Percentiles rank a stretch among this genome's conserved stretches.
These are phyloP conservation scores for Chara braunii DNA, from an alignment of 139 green algal species.

Conservation along the genomic window DNA sequence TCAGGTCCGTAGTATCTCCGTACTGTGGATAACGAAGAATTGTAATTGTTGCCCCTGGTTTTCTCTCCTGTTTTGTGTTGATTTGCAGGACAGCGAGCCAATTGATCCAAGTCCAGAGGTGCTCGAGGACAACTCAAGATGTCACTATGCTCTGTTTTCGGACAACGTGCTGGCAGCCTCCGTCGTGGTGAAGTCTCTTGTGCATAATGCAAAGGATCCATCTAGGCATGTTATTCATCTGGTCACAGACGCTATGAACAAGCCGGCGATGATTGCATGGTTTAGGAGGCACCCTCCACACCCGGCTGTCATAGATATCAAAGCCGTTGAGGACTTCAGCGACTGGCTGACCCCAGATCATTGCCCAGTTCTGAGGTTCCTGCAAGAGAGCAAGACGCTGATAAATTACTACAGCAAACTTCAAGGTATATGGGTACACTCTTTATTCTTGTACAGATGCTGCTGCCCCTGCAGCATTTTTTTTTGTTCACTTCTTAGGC, in stretches of 20 bases:
- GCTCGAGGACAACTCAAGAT: background rate
- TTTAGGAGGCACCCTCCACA: conserved; percentile 10
- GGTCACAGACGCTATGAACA: conserved; percentile 25
- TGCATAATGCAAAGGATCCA: conserved; percentile 5
- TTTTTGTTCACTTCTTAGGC: too few relatives aligned
- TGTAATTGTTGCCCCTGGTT: too few relatives aligned
- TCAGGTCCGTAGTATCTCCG: too few relatives aligned
- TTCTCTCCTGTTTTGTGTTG: too few relatives aligned
- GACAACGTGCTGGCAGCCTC: conserved; percentile 28
- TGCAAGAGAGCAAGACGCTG: background rate
- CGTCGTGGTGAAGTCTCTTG: conserved; percentile 14
- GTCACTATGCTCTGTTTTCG: conserved; percentile 32
- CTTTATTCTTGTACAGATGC: too few relatives aligned
- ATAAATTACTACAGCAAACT: background rate
- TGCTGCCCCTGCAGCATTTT: too few relatives aligned
- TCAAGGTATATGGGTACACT: too few relatives aligned
- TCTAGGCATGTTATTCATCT: conserved; percentile 22
- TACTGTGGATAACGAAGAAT: too few relatives aligned
- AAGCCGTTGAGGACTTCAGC: conserved; percentile 9
- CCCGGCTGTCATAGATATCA: conserved; percentile 8
- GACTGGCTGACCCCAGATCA: conserved; percentile 24
- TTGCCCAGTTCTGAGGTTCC: conserved; percentile 15
- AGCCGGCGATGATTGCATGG: conserved; percentile 9
- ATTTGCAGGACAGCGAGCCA: too few relatives aligned
- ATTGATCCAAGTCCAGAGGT: too few relatives aligned